These are phyloP conservation scores for Penicillium canescens DNA, from an alignment of 495 filamentous ascomycete species.

Conservation along the genomic window DNA sequence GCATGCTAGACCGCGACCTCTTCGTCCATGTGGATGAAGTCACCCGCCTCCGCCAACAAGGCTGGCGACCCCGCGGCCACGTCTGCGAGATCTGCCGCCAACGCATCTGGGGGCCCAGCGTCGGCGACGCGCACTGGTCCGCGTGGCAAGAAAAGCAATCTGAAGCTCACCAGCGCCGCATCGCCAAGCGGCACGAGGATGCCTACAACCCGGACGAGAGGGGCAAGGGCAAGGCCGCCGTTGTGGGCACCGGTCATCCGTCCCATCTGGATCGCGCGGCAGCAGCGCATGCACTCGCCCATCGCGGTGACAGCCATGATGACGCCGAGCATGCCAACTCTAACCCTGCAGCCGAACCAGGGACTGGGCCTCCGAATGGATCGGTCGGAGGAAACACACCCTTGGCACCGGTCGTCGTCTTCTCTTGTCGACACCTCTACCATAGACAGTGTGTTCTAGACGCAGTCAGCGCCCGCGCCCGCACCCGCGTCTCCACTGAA, in stretches of 20 bases:
- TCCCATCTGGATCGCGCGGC: constrained; percentile 7
- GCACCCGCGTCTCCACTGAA: constrained; percentile 13
- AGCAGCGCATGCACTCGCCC: constrained; percentile 14
- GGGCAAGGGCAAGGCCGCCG: constrained; percentile 47
- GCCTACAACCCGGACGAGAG: constrained; percentile 31
- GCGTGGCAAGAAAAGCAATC: constrained; percentile 72
- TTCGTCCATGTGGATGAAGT: constrained; percentile 82
- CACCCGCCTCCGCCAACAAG: constrained; percentile 72
- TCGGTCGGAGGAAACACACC: not conserved
- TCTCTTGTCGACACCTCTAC: constrained; percentile 57
- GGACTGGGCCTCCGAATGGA: not conserved
- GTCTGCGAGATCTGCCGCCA: constrained; percentile 84
- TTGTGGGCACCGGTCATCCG: constrained; percentile 20
- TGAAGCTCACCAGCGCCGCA: constrained; percentile 36
- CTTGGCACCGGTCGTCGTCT: constrained; percentile 45
- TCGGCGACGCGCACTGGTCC: constrained; percentile 73
- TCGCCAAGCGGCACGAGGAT: constrained; percentile 29
- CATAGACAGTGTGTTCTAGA: constrained; percentile 50
- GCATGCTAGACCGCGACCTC: constrained; percentile 83
- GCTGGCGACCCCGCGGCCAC: constrained; percentile 85
- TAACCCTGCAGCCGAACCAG: constrained; percentile 6
- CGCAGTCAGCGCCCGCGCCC: constrained; percentile 12
- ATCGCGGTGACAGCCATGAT: constrained; percentile 12
- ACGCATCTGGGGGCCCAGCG: constrained; percentile 87
- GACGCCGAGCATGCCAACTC: constrained; percentile 16